phyloP scores from a whole-genome alignment of 805 yeast species.

The Myxozyma mucilagina region DNA sequence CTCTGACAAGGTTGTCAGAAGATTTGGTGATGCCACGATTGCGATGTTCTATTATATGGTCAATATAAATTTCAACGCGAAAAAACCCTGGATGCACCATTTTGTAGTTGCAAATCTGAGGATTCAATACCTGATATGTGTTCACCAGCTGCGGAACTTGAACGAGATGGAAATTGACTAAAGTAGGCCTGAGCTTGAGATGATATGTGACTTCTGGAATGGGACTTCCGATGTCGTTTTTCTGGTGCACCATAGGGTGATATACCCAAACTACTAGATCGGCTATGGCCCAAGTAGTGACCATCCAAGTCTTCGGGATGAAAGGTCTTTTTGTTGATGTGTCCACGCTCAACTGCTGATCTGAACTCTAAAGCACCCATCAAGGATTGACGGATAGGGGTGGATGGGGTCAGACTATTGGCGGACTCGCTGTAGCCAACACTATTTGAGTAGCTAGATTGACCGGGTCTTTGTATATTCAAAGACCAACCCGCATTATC shows the following conservation, averaged over 20 bases:
- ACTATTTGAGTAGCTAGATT: neutral
- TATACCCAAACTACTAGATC: constrained; percentile 15
- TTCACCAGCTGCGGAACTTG: neutral
- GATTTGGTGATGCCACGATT: too few relatives aligned
- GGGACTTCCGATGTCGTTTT: neutral
- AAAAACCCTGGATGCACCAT: too few relatives aligned
- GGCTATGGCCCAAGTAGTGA: constrained; percentile 1
- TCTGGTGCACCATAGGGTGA: neutral
- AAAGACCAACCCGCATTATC: neutral
- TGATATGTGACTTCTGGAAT: neutral
- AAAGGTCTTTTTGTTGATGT: neutral
- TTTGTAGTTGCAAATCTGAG: too few relatives aligned
- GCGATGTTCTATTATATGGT: too few relatives aligned
- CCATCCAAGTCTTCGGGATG: constrained; percentile 5
- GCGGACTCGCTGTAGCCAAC: constrained; percentile 17
- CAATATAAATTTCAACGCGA: too few relatives aligned
- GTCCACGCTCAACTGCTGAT: constrained; percentile 32
- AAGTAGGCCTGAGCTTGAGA: neutral
- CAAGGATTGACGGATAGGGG: constrained; percentile 42
- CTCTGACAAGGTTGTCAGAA: too few relatives aligned
- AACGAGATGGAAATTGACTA: neutral
- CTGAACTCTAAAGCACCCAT: constrained; percentile 45
- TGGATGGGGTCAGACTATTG: constrained; percentile 15
- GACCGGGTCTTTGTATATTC: constrained; percentile 3
- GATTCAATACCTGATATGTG: too few relatives aligned